Base-by-base conservation (phyloP, 192 early-diverging fungal species). In the Podila epigama region DNA sequence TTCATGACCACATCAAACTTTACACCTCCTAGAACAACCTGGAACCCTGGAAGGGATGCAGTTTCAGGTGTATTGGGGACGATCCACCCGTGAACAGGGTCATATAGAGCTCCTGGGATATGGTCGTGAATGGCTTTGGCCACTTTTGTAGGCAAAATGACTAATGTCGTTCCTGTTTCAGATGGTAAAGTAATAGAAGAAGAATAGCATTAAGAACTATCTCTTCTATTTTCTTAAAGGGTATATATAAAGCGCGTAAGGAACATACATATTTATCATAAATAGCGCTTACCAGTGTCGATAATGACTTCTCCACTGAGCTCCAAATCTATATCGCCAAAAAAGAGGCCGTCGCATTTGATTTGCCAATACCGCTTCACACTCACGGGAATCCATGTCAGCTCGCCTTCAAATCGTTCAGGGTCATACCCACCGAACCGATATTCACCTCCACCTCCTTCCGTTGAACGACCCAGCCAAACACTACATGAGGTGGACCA, bases 311-410 rank as follows among this genome's bases (percentile, higher is more conserved):
- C 71, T 5, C 59, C 54, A 18, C 56, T 52, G 32, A 40, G 18
- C 15, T 58, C 15, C 20, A 80, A 56, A 22, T 75, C 63, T 3
- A 57, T 25, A n/a, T 69, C 60, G 10, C 72, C 68, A 28, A 82
- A 57, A 25, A 61, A 71, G 31, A 86, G 68, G 1, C 73, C 66
- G 5, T 72, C 62, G 32, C 83, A 57, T 16, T 67, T 51, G 12
- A 86, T 60, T 51, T 82, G 78, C 91, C 91, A 92, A 73, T 89
- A 90, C 50, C 81, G 79, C 50, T 85, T 80, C 29, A 79, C 71
- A 3, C 79, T 87, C 16, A 86, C 70, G 10, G 82, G 79, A 13
- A 83, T 70, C 56, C 77, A 82, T n/a, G 71, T 86, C 39, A 86
- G 42, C 18, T 66, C 54, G 51, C 84, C 84, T 7, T 64, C 67